Conservation (phyloP, 352 stramenopile genomes). For the Pythium brachiatum region DNA sequence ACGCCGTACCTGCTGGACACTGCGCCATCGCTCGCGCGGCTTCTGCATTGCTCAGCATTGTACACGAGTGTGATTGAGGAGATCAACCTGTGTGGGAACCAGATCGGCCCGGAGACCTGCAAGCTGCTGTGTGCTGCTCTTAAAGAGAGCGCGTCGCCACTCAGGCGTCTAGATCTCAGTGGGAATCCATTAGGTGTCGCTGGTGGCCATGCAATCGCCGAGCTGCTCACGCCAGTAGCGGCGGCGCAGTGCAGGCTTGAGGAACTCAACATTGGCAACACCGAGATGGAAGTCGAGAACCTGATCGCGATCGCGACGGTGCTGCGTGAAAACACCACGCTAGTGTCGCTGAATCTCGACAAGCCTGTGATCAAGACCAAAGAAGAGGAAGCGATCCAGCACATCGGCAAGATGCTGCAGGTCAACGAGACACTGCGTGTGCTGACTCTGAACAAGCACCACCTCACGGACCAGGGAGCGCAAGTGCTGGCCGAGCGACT, state of each 20-base stretch:
- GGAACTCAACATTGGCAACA: slow-evolving; percentile 56
- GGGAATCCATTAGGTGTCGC: slow-evolving; percentile 49
- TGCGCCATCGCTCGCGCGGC: slow-evolving; percentile 37
- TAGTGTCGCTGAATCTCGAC: slow-evolving; percentile 53
- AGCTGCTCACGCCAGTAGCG: slow-evolving; percentile 30
- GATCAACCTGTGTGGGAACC: slow-evolving; percentile 61
- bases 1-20: slow-evolving; percentile 45
- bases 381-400: slow-evolving; percentile 72
- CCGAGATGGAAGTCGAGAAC: slow-evolving; percentile 56
- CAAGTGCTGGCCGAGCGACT: slow-evolving; percentile 71
- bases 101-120: slow-evolving; percentile 54
- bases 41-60: slow-evolving; percentile 45
- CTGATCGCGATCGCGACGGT: slow-evolving; percentile 62
- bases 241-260: slow-evolving; percentile 33
- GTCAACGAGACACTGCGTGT: slow-evolving; percentile 54
- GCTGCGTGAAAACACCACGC: slow-evolving; percentile 38
- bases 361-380: slow-evolving; percentile 53
- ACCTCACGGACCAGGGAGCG: slow-evolving; percentile 63
- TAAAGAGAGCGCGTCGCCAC: slow-evolving; percentile 27
- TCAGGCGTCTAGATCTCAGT: slow-evolving; percentile 46
- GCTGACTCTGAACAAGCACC: slow-evolving; percentile 69
- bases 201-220: slow-evolving; percentile 52
- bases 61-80: slow-evolving; percentile 53
- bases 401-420: slow-evolving; percentile 74
- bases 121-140: slow-evolving; percentile 54